phyloP scores from a whole-genome alignment of 2,329 filamentous ascomycete genomes.

The Ceratocystis smalleyi region DNA sequence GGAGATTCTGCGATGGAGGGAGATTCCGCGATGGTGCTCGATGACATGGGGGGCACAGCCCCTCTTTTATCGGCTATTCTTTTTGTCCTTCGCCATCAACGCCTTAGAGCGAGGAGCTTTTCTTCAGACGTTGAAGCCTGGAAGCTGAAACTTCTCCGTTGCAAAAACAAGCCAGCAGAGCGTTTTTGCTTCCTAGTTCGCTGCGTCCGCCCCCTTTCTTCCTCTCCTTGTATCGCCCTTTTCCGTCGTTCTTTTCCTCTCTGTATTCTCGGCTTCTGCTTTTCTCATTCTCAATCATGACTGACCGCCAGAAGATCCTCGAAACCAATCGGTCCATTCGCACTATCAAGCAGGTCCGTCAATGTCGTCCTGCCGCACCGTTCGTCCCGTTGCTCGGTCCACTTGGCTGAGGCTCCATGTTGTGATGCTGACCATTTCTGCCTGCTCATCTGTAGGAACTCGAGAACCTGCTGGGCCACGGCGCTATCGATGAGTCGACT shows the following conservation, averaged over 20 bases:
- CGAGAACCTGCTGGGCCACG: conserved; percentile 71
- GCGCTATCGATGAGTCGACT: conserved; percentile 57
- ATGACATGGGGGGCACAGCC: conserved; percentile 1
- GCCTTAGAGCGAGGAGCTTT: neutral
- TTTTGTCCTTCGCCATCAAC: neutral
- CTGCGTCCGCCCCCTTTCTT: neutral
- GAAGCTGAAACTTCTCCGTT: neutral
- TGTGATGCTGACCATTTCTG: neutral
- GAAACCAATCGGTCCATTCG: conserved; percentile 73
- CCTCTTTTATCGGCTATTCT: conserved; percentile 2
- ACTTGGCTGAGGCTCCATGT: neutral
- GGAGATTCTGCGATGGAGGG: too few relatives aligned
- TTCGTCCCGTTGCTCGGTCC: too few relatives aligned
- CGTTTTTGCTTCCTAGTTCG: neutral
- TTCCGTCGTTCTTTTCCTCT: neutral
- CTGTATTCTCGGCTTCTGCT: neutral
- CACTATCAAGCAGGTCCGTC: conserved; percentile 65
- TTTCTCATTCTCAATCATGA: neutral
- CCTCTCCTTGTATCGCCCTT: too few relatives aligned
- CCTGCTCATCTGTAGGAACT: conserved; percentile 51
- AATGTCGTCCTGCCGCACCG: neutral
- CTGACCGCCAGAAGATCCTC: conserved; percentile 43
- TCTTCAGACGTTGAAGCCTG: neutral
- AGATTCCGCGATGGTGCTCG: neutral
- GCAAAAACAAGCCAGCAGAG: neutral